Evolutionary conservation across 2,329 filamentous ascomycete genomes (phyloP).

Genomic region (Diaporthe citri): DNA sequence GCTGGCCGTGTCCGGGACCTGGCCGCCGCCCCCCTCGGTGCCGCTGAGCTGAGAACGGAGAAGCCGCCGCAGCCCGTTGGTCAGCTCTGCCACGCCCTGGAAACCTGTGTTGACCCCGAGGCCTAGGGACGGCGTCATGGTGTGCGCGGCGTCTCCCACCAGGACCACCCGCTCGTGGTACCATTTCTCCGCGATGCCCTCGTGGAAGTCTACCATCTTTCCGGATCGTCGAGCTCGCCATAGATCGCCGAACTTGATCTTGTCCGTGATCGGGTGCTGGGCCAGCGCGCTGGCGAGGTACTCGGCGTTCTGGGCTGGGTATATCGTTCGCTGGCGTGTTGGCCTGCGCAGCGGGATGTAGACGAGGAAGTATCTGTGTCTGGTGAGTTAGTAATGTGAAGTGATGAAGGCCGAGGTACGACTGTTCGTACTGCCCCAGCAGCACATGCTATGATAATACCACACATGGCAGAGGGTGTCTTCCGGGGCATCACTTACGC

Average conservation of each 20-base stretch:
- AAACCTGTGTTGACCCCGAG: conserved; percentile 39
- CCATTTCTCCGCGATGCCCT: conserved; percentile 39
- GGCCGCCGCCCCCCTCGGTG: not conserved
- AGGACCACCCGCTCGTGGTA: conserved; percentile 39
- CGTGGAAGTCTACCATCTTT: conserved; percentile 39
- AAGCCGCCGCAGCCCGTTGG: conserved; percentile 34
- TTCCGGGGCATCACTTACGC: not conserved
- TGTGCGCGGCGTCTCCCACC: conserved; percentile 41
- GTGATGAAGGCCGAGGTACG: not conserved
- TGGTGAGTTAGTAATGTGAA: not conserved
- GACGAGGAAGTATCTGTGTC: conserved; percentile 29
- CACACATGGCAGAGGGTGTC: not conserved
- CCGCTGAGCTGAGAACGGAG: too few relatives aligned
- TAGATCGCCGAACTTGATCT: conserved; percentile 36
- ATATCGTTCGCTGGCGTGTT: conserved; percentile 9
- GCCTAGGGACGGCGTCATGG: conserved; percentile 40
- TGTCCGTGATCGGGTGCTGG: conserved; percentile 33
- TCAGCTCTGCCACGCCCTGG: conserved; percentile 40
- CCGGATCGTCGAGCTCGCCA: conserved; percentile 1
- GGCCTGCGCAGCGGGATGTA: conserved; percentile 36
- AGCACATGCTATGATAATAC: not conserved
- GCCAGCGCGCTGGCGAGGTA: conserved; percentile 32
- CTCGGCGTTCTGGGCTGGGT: conserved; percentile 35
- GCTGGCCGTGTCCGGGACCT: not conserved
- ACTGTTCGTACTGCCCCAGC: not conserved